A percentile compares a stretch with the other conserved stretches of the same genome.
Conservation (phyloP, 1,284 basidiomycete genomes). For the Ustilago trichophora region DNA sequence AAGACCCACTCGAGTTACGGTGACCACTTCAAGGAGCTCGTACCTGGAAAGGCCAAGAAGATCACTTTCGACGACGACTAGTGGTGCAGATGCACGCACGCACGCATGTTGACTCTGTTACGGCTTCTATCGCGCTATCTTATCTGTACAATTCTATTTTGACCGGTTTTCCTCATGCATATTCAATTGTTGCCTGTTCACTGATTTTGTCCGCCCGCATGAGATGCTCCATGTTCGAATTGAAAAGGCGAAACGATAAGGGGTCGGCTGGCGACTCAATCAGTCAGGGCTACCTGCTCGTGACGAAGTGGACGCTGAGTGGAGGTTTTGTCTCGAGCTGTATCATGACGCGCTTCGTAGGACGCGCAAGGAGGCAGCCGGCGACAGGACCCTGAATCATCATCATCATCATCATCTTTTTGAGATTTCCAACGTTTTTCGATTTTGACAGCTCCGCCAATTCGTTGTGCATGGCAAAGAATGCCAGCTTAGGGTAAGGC, state of each 20-base stretch:
- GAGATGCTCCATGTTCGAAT: no score
- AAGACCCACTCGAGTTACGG: conserved; percentile 78
- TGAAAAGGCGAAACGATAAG: no score
- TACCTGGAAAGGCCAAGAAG: conserved; percentile 77
- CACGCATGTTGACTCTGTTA: background rate
- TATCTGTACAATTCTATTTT: no score
- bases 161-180: no score
- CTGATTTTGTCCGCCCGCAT: no score
- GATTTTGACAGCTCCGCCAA: conserved; percentile 24
- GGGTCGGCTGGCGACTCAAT: background rate
- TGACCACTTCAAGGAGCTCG: conserved; percentile 68
- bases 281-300: conserved; percentile 1
- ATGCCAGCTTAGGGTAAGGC: conserved; percentile 35
- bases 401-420: background rate
- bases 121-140: background rate
- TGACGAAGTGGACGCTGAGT: background rate
- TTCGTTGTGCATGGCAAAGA: background rate
- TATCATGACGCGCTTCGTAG: conserved; percentile 27
- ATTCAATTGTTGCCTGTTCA: no score
- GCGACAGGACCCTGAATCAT: conserved; percentile 31
- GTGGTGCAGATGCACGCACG: background rate
- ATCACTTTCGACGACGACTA: conserved; percentile 62
- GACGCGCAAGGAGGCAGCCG: background rate
- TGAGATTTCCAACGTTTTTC: background rate
- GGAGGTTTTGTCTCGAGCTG: conserved; percentile 24